Conservation (phyloP, 768 basidiomycete species). For the Cubamyces lactineus region DNA sequence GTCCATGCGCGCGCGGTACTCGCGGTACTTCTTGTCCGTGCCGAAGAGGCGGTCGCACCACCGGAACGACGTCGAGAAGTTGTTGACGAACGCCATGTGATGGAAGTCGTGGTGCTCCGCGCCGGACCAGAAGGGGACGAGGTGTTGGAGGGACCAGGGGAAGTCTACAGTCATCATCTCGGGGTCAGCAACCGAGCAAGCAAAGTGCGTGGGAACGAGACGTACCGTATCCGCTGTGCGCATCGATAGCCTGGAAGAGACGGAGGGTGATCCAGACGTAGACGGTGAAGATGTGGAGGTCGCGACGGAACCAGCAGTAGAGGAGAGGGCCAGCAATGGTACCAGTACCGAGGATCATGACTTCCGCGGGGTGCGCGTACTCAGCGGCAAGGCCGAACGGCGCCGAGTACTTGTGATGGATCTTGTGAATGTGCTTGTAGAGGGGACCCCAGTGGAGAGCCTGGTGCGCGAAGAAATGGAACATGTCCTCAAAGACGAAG, state of each 20-base stretch:
- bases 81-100: conserved; percentile 95
- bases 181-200: background rate
- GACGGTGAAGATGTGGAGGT: conserved; percentile 91
- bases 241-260: conserved; percentile 96
- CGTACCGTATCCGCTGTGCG: conserved; percentile 94
- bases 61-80: conserved; percentile 92
- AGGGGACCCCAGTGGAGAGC: conserved; percentile 82
- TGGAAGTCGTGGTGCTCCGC: conserved; percentile 99
- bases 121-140: conserved; percentile 95
- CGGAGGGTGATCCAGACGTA: conserved; percentile 93
- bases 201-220: conserved; percentile 17
- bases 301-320: conserved; percentile 74
- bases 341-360: conserved; percentile 91
- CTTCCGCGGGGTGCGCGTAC: conserved; percentile 97
- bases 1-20: conserved; percentile 69
- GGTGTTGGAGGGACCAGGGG: conserved; percentile 94
- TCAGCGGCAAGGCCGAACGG: conserved; percentile 98
- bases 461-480: conserved; percentile 92
- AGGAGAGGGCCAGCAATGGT: conserved; percentile 88
- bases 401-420: conserved; percentile 97
- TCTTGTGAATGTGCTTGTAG: conserved; percentile 94
- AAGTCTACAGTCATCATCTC: conserved; percentile 60
- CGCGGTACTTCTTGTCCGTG: conserved; percentile 88
- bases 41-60: conserved; percentile 92
- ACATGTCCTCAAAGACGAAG: conserved; percentile 95